These are phyloP conservation scores for Cerioporus squamosus DNA, from an alignment of 1,284 basidiomycete species.

Conservation along the genomic window DNA sequence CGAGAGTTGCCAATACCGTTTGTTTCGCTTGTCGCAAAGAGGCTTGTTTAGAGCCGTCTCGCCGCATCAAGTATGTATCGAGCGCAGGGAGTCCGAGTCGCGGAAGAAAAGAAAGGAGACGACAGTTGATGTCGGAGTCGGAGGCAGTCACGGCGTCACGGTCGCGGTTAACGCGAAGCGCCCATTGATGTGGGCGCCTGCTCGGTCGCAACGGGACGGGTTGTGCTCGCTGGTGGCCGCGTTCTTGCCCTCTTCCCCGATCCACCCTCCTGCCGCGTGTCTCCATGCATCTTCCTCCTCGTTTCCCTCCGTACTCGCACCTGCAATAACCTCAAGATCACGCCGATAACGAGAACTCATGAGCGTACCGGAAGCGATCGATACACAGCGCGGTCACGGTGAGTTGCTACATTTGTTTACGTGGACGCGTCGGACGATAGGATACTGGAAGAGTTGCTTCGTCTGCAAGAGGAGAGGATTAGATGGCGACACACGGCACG, in stretches of 20 bases:
- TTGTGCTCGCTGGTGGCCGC: neutral
- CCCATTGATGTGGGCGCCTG: neutral
- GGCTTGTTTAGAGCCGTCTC: too few relatives aligned
- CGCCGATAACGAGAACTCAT: neutral
- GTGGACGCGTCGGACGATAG: neutral
- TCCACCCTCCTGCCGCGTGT: constrained; percentile 6
- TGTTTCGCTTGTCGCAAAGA: too few relatives aligned
- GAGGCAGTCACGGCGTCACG: too few relatives aligned
- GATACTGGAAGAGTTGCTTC: too few relatives aligned
- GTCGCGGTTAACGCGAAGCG: too few relatives aligned
- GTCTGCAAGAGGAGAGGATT: too few relatives aligned
- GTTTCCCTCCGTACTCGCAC: neutral
- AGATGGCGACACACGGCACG: too few relatives aligned
- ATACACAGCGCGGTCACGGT: neutral
- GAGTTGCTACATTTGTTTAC: neutral
- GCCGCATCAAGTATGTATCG: too few relatives aligned
- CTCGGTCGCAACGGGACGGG: neutral
- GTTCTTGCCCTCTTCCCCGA: neutral
- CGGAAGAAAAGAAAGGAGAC: too few relatives aligned
- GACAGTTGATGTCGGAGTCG: too few relatives aligned
- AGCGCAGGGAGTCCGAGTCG: too few relatives aligned
- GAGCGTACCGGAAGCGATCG: neutral
- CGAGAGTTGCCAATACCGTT: too few relatives aligned
- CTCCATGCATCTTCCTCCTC: neutral
- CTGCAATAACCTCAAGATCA: neutral